These are phyloP conservation scores for Aegilops bicornis DNA, from an alignment of 176 grass and related monocot species.

Conservation along the genomic window DNA sequence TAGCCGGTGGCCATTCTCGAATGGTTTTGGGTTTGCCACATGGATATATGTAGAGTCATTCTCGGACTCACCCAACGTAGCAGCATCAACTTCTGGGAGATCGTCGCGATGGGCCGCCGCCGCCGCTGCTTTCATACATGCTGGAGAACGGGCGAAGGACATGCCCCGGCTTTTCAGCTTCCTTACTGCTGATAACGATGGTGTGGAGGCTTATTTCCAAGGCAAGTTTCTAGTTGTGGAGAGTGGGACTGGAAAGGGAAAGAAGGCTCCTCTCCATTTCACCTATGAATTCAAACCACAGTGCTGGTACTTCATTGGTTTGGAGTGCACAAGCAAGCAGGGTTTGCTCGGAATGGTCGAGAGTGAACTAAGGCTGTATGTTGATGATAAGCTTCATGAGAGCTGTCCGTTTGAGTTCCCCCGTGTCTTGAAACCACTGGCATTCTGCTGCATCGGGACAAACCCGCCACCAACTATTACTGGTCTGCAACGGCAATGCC, in stretches of 20 bases:
- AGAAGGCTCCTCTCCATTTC: constrained; percentile 75
- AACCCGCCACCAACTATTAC: constrained; percentile 76
- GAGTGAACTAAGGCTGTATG: constrained; percentile 88
- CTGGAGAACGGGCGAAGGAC: constrained; percentile 72
- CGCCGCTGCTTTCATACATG: constrained; percentile 64
- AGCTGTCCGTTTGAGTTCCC: constrained; percentile 82
- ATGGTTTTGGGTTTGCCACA: constrained; percentile 89
- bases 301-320: constrained; percentile 86
- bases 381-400: constrained; percentile 83
- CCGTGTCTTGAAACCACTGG: constrained; percentile 76
- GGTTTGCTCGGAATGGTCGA: constrained; percentile 75
- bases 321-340: constrained; percentile 85
- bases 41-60: constrained; percentile 98
- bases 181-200: constrained; percentile 84
- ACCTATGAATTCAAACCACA: constrained; percentile 83
- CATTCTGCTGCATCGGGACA: constrained; percentile 90
- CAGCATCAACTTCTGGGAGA: constrained; percentile 73
- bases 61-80: constrained; percentile 55
- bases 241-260: constrained; percentile 72
- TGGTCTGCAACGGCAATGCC: constrained; percentile 73
- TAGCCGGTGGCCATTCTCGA: constrained; percentile 84
- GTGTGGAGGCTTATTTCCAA: constrained; percentile 93
- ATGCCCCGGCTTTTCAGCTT: constrained; percentile 93
- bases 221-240: constrained; percentile 91
- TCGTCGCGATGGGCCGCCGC: constrained; percentile 54